These are phyloP conservation scores for Colletotrichum kahawae DNA, from an alignment of 2,329 filamentous ascomycete species.

Conservation along the genomic window DNA sequence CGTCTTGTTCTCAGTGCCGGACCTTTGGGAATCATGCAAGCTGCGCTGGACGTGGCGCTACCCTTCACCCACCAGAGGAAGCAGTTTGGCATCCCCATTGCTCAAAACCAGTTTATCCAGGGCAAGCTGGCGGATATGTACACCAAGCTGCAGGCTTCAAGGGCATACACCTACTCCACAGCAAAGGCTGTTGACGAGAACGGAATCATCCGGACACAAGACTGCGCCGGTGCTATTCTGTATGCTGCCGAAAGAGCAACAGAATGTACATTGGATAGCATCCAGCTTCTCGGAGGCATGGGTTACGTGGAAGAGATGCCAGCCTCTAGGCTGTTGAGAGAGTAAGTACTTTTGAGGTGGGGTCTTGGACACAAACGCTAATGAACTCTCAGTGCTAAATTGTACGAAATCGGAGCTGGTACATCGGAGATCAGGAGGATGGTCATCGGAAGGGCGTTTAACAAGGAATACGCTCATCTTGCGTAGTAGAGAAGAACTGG, in stretches of 20 bases:
- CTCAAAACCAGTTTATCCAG: slow-evolving; percentile 91
- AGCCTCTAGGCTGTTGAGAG: slow-evolving; percentile 80
- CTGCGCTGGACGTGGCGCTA: slow-evolving; percentile 81
- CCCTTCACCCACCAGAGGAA: slow-evolving; percentile 89
- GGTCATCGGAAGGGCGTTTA: slow-evolving; percentile 92
- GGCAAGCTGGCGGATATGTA: slow-evolving; percentile 97
- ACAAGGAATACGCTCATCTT: slow-evolving; percentile 73
- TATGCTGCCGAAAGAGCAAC: slow-evolving; percentile 92
- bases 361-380: slow-evolving; percentile 24
- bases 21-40: slow-evolving; percentile 93
- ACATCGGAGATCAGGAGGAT: slow-evolving; percentile 94
- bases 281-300: slow-evolving; percentile 93
- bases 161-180: slow-evolving; percentile 87
- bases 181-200: slow-evolving; percentile 81
- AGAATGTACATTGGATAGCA: slow-evolving; percentile 83
- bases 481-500: background rate
- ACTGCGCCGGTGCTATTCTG: slow-evolving; percentile 92
- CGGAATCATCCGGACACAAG: slow-evolving; percentile 77
- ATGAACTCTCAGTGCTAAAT: slow-evolving; percentile 57
- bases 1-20: slow-evolving; percentile 90
- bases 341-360: slow-evolving; percentile 47
- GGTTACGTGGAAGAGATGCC: slow-evolving; percentile 96
- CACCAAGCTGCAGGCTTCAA: slow-evolving; percentile 83
- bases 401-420: slow-evolving; percentile 97
- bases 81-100: slow-evolving; percentile 88